These are phyloP conservation scores for Candida dubliniensis DNA, from an alignment of 1,139 yeast genomes.

Conservation along the genomic window DNA sequence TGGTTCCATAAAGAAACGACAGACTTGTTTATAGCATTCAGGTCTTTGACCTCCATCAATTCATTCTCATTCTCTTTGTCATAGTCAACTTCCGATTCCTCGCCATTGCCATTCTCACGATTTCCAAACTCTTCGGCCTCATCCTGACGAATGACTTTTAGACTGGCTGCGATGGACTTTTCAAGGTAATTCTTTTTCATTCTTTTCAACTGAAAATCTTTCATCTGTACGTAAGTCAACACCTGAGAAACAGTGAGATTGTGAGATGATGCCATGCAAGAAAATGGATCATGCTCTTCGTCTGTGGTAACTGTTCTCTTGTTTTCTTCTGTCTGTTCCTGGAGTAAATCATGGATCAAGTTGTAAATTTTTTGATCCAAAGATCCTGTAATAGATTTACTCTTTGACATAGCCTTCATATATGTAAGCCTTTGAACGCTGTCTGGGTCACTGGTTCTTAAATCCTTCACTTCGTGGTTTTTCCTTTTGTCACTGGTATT, in stretches of 20 bases:
- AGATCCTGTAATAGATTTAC: slow-evolving; percentile 25
- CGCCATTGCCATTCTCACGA: slow-evolving; percentile 27
- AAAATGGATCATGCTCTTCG: slow-evolving; percentile 33
- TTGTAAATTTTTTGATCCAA: slow-evolving; percentile 54
- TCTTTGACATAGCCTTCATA: slow-evolving; percentile 16
- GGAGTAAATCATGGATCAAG: slow-evolving; percentile 50
- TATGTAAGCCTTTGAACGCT: not conserved
- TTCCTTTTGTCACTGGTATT: too few relatives aligned
- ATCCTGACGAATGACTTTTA: slow-evolving; percentile 47
- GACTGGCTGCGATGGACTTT: slow-evolving; percentile 56
- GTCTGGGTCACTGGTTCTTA: not conserved
- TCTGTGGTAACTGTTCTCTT: slow-evolving; percentile 24
- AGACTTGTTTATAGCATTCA: slow-evolving; percentile 71
- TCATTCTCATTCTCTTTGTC: not conserved
- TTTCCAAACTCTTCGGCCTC: slow-evolving; percentile 42
- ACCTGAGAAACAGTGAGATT: slow-evolving; percentile 55
- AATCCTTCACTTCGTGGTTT: too few relatives aligned
- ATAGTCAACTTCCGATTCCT: slow-evolving; percentile 18
- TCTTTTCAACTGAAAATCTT: slow-evolving; percentile 66
- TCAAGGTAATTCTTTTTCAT: slow-evolving; percentile 59
- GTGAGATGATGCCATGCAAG: slow-evolving; percentile 57
- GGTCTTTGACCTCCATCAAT: slow-evolving; percentile 59
- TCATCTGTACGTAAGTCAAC: slow-evolving; percentile 52
- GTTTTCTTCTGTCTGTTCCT: slow-evolving; percentile 50
- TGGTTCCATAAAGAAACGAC: slow-evolving; percentile 70